These are phyloP conservation scores for Trichomonascaceae sp. DNA, from an alignment of 1,139 yeast species.

Conservation along the genomic window DNA sequence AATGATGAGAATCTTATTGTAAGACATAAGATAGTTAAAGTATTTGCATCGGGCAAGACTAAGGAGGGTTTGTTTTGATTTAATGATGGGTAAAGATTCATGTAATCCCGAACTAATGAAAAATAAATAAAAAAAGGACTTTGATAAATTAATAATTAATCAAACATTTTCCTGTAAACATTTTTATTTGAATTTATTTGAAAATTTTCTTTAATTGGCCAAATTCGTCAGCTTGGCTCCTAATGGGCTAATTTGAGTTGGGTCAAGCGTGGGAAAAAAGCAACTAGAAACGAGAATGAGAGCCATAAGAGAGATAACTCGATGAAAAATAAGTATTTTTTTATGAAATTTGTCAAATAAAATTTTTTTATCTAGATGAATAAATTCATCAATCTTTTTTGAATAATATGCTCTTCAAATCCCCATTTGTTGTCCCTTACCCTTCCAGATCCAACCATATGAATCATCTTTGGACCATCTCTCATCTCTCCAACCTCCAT, in stretches of 20 bases:
- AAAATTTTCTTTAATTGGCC: background rate
- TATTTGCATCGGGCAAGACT: conserved; percentile 1
- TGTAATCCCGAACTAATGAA: background rate
- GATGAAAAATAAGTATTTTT: background rate
- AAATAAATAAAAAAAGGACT: background rate
- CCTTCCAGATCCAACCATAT: background rate
- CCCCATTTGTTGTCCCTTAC: background rate
- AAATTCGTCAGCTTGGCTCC: background rate
- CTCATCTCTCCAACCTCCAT: background rate
- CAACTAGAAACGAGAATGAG: background rate
- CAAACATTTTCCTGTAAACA: background rate
- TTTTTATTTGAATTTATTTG: too few relatives aligned
- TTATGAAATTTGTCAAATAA: too few relatives aligned
- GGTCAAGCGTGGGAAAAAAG: background rate
- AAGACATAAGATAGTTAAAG: conserved; percentile 47
- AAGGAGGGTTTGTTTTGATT: conserved; percentile 1
- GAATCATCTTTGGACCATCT: background rate
- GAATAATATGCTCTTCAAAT: too few relatives aligned
- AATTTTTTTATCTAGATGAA: too few relatives aligned
- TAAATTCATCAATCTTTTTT: too few relatives aligned
- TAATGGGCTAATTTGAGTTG: background rate
- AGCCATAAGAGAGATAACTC: background rate
- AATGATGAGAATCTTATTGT: conserved; percentile 66
- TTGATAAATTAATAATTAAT: background rate
- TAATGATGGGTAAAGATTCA: background rate